Conservation (phyloP, 805 yeast species). For the Yamadazyma ubonensis region DNA sequence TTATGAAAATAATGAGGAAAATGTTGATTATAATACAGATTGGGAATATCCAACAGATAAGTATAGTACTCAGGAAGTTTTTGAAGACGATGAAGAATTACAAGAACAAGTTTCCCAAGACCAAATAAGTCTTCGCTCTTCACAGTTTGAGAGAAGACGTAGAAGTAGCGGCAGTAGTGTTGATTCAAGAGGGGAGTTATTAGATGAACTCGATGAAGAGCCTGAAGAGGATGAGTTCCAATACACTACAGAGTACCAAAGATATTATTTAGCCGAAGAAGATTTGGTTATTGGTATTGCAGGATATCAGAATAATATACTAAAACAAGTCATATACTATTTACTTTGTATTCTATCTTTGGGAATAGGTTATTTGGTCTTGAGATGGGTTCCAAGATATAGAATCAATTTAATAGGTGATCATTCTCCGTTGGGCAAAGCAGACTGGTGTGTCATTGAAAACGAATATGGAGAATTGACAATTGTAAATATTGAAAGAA, state of each 20-base stretch:
- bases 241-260: slow-evolving; percentile 48
- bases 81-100: slow-evolving; percentile 5
- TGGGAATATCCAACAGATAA: slow-evolving; percentile 59
- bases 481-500: slow-evolving; percentile 53
- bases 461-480: slow-evolving; percentile 88
- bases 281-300: slow-evolving; percentile 94
- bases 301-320: slow-evolving; percentile 63
- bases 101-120: slow-evolving; percentile 11
- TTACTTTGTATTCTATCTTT: slow-evolving; percentile 54
- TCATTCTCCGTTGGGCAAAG: slow-evolving; percentile 66
- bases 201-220: slow-evolving; percentile 14
- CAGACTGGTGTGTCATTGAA: slow-evolving; percentile 93
- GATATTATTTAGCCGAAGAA: slow-evolving; percentile 92
- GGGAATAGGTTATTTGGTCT: slow-evolving; percentile 70
- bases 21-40: slow-evolving; percentile 69
- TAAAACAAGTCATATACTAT: slow-evolving; percentile 50
- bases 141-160: slow-evolving; percentile 16
- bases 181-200: slow-evolving; percentile 17
- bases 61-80: slow-evolving; percentile 8
- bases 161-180: slow-evolving; percentile 10
- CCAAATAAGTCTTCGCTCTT: slow-evolving; percentile 11
- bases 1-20: slow-evolving; percentile 52
- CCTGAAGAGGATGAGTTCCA: slow-evolving; percentile 18
- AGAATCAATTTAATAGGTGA: slow-evolving; percentile 67
- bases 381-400: slow-evolving; percentile 85